Percentiles rank a stretch among this genome's conserved stretches.
These are phyloP conservation scores for Globisporangium perplexum DNA, from an alignment of 352 stramenopile genomes.

Conservation along the genomic window DNA sequence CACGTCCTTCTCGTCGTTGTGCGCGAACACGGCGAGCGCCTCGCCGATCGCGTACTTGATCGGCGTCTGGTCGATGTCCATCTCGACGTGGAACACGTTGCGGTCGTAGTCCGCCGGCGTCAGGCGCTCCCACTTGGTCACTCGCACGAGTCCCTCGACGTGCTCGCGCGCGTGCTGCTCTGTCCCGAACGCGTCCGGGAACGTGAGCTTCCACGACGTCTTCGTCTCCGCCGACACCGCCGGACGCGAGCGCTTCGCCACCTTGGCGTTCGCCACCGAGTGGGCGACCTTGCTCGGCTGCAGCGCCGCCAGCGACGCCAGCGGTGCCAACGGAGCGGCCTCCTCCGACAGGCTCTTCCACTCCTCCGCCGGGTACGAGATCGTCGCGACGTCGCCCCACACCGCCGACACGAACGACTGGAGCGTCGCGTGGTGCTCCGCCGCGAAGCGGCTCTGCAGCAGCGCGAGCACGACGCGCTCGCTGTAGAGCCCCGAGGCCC, in stretches of 20 bases:
- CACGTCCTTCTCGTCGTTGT: constrained; percentile 78
- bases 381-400: constrained; percentile 47
- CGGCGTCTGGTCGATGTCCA: constrained; percentile 74
- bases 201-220: constrained; percentile 66
- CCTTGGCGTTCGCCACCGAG: constrained; percentile 20
- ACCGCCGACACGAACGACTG: constrained; percentile 50
- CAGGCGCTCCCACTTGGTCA: constrained; percentile 77
- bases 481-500: constrained; percentile 46
- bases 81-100: constrained; percentile 86
- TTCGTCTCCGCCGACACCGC: constrained; percentile 45
- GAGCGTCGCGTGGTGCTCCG: constrained; percentile 38
- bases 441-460: constrained; percentile 33
- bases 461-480: constrained; percentile 54
- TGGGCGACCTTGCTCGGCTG: constrained; percentile 53
- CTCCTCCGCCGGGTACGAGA: constrained; percentile 41
- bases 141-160: constrained; percentile 60
- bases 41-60: constrained; percentile 86
- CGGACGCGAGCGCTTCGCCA: constrained; percentile 32
- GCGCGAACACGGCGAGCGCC: constrained; percentile 75
- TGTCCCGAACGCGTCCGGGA: constrained; percentile 47
- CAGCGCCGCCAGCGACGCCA: constrained; percentile 28
- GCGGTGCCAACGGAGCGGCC: constrained; percentile 7
- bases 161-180: constrained; percentile 54
- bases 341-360: constrained; percentile 27
- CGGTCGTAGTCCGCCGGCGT: constrained; percentile 76